Percentiles rank a stretch among this genome's conserved stretches.
These are phyloP conservation scores for Phanerodontia chrysosporium DNA, from an alignment of 768 basidiomycete species.

Conservation along the genomic window DNA sequence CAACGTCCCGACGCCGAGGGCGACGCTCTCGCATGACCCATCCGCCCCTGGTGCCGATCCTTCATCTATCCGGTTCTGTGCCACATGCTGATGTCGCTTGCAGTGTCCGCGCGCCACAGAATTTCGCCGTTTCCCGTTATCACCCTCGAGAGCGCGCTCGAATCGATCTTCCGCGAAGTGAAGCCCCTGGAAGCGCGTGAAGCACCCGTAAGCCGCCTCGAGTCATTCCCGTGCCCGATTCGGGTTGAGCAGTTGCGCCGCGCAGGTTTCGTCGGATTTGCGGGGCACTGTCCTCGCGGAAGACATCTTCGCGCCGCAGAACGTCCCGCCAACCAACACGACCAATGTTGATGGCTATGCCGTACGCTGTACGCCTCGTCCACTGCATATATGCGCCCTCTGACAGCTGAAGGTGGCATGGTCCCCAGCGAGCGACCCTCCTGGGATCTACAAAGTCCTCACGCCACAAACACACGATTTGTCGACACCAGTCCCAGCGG, in stretches of 20 bases:
- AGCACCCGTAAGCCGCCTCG: constrained; percentile 36
- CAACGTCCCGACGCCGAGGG: constrained; percentile 49
- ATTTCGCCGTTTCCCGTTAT: constrained; percentile 75
- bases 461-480: constrained; percentile 43
- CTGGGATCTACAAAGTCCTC: constrained; percentile 65
- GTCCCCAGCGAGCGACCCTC: constrained; percentile 57
- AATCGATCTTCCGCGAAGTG: constrained; percentile 47
- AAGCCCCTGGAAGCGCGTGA: constrained; percentile 35
- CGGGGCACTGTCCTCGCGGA: constrained; percentile 71
- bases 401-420: background rate
- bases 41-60: constrained; percentile 54
- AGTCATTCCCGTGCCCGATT: background rate
- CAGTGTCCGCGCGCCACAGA: constrained; percentile 64
- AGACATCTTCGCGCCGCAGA: constrained; percentile 59
- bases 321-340: constrained; percentile 61
- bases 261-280: constrained; percentile 56
- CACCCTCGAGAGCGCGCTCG: constrained; percentile 60
- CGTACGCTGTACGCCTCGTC: constrained; percentile 48
- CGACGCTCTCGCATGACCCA: constrained; percentile 64
- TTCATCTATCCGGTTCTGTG: background rate
- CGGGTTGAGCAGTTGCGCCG: background rate
- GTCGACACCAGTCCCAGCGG: constrained; percentile 39
- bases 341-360: constrained; percentile 93
- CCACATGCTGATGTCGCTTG: background rate
- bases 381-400: background rate